Evolutionary conservation across 495 filamentous ascomycete species (phyloP), one percentile per base, ranked within the genome.

Genomic region (Penicillium bovifimosum): DNA sequence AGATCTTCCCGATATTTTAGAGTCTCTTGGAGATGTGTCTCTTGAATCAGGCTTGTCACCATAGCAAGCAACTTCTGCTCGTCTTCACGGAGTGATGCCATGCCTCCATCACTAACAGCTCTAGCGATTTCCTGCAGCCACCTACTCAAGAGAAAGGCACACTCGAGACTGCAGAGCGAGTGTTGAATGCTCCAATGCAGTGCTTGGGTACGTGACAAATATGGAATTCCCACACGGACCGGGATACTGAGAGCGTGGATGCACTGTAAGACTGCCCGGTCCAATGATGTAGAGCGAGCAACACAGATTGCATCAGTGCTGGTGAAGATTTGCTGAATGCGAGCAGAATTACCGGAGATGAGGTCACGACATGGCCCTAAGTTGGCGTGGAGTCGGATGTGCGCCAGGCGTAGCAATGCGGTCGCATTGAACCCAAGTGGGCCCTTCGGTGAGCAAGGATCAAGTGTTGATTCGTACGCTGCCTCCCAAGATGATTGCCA

Each of bases 241-340:
- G 68, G 71, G 9, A 74, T 66, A 28, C 65, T 70, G 13, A 76
- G 57, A 14, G 71, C 68, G 39, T 76, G 73, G 1, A 63, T 66
- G 14, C 63, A 63, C 39, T 76, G 68, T 1, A 73, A 42, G 20
- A 72, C 40, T 4, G 73, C 67, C 5, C 60, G 62, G 6, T 65
- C 54, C 1, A 71, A 47, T 16, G 56, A 59, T 0, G 59, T 54
- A 9, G 61, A 54, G 10, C 62, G 57, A 44, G 29, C 7, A 66
- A 56, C 0, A 53, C 47, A 16, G 34, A 41, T 4, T 55, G 54
- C 5, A 64, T 63, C 14, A 31, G 40, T 7, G 36, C 40, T 13
- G 54, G 28, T 20, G 29, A 67, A 53, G 1, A 55, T 42, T 8
- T 41, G 28, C 6, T 60, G 55, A 8, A 66, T 65, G n/a, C 31